Percentiles rank a stretch among this genome's conserved stretches.
Conservation (phyloP, 2,329 filamentous ascomycete species). For the Fusarium cicatricum region DNA sequence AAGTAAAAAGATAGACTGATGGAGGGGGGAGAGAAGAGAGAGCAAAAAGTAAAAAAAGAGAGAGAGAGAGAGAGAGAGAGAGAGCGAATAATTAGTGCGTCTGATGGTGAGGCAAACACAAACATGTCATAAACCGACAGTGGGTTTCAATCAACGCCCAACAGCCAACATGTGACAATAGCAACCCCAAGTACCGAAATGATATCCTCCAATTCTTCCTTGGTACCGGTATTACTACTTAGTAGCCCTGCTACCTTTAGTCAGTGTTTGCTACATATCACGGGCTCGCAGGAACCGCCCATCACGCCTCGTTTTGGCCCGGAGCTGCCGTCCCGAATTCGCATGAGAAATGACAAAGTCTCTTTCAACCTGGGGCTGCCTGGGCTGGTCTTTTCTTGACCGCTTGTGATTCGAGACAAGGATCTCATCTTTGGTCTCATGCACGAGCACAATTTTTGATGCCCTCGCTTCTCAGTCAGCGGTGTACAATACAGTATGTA, state of each 20-base stretch:
- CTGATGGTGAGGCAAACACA: slow-evolving; percentile 14
- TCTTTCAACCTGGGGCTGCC: background rate
- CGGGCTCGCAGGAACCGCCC: slow-evolving; percentile 19
- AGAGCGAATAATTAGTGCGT: background rate
- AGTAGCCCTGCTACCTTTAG: slow-evolving; percentile 17
- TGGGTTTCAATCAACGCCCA: slow-evolving; percentile 24
- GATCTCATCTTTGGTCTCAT: slow-evolving; percentile 2
- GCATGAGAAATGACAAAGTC: slow-evolving; percentile 7
- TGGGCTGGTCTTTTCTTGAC: slow-evolving; percentile 5
- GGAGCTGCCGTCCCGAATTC: slow-evolving; percentile 24
- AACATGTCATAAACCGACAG: background rate
- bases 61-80: background rate
- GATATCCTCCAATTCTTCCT: slow-evolving; percentile 2
- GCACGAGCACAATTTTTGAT: slow-evolving; percentile 18
- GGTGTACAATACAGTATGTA: too few species aligned
- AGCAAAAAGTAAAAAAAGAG: slow-evolving; percentile 13
- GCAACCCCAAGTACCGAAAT: slow-evolving; percentile 9
- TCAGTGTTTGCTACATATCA: slow-evolving; percentile 24
- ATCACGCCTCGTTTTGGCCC: slow-evolving; percentile 30
- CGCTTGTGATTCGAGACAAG: slow-evolving; percentile 6
- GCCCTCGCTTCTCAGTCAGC: slow-evolving; percentile 18
- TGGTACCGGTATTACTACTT: too few species aligned
- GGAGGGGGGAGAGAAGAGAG: slow-evolving; percentile 16
- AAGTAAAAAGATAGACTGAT: slow-evolving; percentile 9
- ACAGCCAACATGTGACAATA: slow-evolving; percentile 20